phyloP scores from a whole-genome alignment of 192 early-diverging fungal genomes.

The Mortierella antarctica region DNA sequence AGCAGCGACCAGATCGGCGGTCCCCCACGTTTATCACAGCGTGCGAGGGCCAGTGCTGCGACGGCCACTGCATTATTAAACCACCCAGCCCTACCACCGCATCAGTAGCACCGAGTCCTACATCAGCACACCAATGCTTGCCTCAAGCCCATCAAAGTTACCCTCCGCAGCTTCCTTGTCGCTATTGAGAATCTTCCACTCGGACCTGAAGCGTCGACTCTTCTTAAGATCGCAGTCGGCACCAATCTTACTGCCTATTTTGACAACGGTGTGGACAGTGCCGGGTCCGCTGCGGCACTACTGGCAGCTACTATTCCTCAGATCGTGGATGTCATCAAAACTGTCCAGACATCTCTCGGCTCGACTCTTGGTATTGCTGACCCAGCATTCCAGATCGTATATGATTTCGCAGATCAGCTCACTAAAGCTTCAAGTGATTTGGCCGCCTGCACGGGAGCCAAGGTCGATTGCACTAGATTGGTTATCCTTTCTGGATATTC shows the following conservation, averaged over 20 bases:
- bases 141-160: conserved; percentile 13
- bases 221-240: conserved; percentile 1
- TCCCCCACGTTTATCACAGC: background rate
- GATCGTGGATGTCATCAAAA: conserved; percentile 11
- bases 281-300: background rate
- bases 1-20: conserved; percentile 2
- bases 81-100: background rate
- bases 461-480: conserved; percentile 9
- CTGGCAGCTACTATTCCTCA: background rate
- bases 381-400: conserved; percentile 4
- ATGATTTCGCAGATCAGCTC: background rate
- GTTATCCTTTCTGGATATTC: conserved; percentile 1
- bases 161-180: background rate
- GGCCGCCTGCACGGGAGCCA: background rate
- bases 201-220: background rate
- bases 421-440: background rate
- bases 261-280: conserved; percentile 13
- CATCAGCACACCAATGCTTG: background rate
- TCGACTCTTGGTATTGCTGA: background rate
- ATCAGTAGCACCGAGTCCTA: background rate
- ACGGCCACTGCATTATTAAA: background rate
- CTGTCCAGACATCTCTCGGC: background rate
- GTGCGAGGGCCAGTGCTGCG: background rate
- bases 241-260: conserved; percentile 11
- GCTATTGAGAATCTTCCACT: conserved; percentile 1